Evolutionary conservation across 1,284 basidiomycete species (phyloP), one percentile per base, ranked within the genome.

Genomic region (Ceratobasidium papillatum): DNA sequence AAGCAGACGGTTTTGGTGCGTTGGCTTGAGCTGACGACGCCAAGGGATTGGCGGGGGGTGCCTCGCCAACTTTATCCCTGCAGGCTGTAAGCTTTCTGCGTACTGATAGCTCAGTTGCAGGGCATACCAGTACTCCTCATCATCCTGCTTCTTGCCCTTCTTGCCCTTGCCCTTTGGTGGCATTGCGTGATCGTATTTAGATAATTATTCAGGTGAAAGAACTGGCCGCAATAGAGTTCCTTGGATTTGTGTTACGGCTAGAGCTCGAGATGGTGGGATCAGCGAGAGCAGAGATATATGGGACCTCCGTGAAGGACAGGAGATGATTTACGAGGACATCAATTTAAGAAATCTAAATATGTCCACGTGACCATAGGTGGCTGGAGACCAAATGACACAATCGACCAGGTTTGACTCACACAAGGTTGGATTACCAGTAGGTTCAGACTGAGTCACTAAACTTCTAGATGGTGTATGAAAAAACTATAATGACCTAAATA

Each of bases 101-200:
- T 38, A 17, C 59, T 19, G 17, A n/a, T 11, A 34, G 34, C 62
- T 61, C 69, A 58, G 62, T 38, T 65, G 54, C 51, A 72, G 54
- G 74, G 65, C 89, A 74, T 78, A 94, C 94, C 94, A 96, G 84
- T 88, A 93, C 77, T 93, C 90, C 74, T 92, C 93, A 77, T 93
- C 92, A 79, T 91, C 87, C 78, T 77, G 85, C 79, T 84, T 86
- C 82, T 91, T 94, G 84, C 94, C 94, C 27, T 86, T 89, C 85
- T 95, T 95, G 76, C 88, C 92, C 81, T 94, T 94, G 80, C 89
- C 93, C 85, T 96, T 96, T 65, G 94, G 94, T 75, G 94, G 85
- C 94, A 96, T 96, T 74, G 76, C 75, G 71, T 25, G 25, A 9
- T 25, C 12, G 27, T 30, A 30, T 45, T 27, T 17, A 19, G 43